Evolutionary conservation across 306 rosid genomes (phyloP), one percentile per base, ranked within the genome.

Genomic region (Citrullus mucosospermus): DNA sequence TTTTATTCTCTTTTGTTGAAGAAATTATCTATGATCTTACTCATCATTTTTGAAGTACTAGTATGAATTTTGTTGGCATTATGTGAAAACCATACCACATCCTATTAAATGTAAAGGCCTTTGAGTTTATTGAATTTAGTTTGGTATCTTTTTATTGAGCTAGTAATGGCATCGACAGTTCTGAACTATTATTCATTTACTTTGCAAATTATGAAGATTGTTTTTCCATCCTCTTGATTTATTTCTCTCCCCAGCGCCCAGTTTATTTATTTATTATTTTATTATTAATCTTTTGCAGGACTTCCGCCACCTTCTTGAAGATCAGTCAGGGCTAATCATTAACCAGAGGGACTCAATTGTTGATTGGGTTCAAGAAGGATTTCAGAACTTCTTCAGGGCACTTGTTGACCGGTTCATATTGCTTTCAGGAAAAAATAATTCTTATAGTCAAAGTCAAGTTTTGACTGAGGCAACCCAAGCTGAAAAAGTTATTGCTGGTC

Each of bases 351-450:
- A 87, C 83, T 82, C 80, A 66, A 88, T 88, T 66, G 78, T 85
- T 79, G 91, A 92, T 84, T 91, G 88, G 92, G 97, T 92, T 83
- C 95, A 92, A 89, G 98, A 91, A 88, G 98, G 96, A 82, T 90
- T 92, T 86, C 98, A 92, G 81, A 85, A 86, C 55, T 95, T 95
- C 81, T 94, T 95, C 76, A 76, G 83, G 88, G 86, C 85, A 71
- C 93, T 95, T 84, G 93, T 92, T 81, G 88, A 86, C 79, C 91
- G 78, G 67, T 91, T 95, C 85, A 78, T 82, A 78, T 83, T 79
- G 80, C 85, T 92, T 75, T 88, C 95, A 38, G 89, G 97, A 81
- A 87, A 85, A 86, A 89, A 81, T 71, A 85, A 61, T 85, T 79
- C 88, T 39, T 87, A 84, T 78, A 83, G 81, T 81, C 89, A 82